Conservation (phyloP, 148 eudicot species). For the Rhododendron kiyosumense region DNA sequence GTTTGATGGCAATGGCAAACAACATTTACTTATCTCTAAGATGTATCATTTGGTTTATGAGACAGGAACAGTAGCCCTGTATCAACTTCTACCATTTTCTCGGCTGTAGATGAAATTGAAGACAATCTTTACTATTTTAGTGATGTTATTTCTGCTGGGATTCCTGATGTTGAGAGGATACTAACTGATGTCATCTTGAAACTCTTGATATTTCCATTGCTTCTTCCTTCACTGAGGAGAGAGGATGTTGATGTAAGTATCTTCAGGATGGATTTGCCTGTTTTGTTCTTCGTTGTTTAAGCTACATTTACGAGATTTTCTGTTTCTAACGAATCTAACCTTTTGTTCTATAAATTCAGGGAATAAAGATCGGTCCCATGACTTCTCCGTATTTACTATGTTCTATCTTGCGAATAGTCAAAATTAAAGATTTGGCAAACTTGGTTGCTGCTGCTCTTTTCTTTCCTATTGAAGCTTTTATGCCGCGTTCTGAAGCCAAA, state of each 20-base stretch:
- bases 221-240: conserved; percentile 76
- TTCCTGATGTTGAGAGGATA: conserved; percentile 87
- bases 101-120: conserved; percentile 88
- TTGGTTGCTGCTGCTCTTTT: conserved; percentile 80
- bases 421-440: conserved; percentile 94
- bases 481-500: conserved; percentile 40
- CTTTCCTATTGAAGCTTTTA: conserved; percentile 48
- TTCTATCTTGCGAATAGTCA: conserved; percentile 84
- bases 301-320: conserved; percentile 16
- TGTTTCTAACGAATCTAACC: conserved; percentile 22
- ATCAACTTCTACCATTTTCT: conserved; percentile 42
- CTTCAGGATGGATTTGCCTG: conserved; percentile 6
- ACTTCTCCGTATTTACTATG: conserved; percentile 80
- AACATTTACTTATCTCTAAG: conserved; percentile 13
- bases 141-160: conserved; percentile 97
- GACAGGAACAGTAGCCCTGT: conserved; percentile 56
- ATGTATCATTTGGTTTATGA: conserved; percentile 19
- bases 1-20: conserved; percentile 7
- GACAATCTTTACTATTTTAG: conserved; percentile 89
- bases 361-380: conserved; percentile 45
- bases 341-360: conserved; percentile 54
- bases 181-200: conserved; percentile 69
- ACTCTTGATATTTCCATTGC: conserved; percentile 78
- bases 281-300: conserved; percentile 8
- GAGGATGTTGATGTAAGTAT: conserved; percentile 47